Percentiles rank a stretch among this genome's conserved stretches.
These are phyloP conservation scores for Rhizoctonia solani DNA, from an alignment of 1,284 basidiomycete species.

Conservation along the genomic window DNA sequence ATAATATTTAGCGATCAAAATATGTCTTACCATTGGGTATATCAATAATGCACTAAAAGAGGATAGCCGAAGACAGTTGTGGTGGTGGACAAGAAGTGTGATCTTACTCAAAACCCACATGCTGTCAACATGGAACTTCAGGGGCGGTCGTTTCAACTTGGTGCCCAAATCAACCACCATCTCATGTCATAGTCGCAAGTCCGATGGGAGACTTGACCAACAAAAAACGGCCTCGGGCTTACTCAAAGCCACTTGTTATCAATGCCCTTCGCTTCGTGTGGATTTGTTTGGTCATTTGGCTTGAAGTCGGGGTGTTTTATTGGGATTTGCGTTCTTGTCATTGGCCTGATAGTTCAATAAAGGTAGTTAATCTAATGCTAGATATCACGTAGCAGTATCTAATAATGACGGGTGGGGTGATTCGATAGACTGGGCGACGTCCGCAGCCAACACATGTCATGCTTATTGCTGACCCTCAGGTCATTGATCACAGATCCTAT, in stretches of 20 bases:
- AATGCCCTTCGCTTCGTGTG: conserved; percentile 59
- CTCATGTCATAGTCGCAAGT: not conserved
- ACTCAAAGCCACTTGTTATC: conserved; percentile 42
- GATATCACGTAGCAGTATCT: conserved; percentile 13
- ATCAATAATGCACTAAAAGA: not conserved
- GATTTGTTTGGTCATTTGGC: conserved; percentile 69
- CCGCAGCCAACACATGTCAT: conserved; percentile 62
- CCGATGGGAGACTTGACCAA: conserved; percentile 7
- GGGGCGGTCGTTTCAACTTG: conserved; percentile 10
- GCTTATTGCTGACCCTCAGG: conserved; percentile 77
- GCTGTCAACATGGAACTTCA: conserved; percentile 15
- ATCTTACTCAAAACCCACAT: not conserved
- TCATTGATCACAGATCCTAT: conserved; percentile 59
- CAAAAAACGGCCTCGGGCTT: conserved; percentile 15
- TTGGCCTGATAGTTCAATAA: conserved; percentile 54
- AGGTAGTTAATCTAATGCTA: not conserved
- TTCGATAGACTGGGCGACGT: conserved; percentile 36
- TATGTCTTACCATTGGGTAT: conserved; percentile 13
- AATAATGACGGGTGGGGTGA: conserved; percentile 30
- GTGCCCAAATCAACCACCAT: not conserved
- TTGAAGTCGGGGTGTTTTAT: conserved; percentile 64
- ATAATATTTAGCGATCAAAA: not conserved
- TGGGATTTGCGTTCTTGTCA: conserved; percentile 55
- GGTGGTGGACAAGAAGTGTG: conserved; percentile 16
- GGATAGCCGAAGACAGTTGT: conserved; percentile 2